A percentile compares a stretch with the other conserved stretches of the same genome.
Conservation (phyloP, 352 stramenopile genomes). For the Blastocystis sp. region DNA sequence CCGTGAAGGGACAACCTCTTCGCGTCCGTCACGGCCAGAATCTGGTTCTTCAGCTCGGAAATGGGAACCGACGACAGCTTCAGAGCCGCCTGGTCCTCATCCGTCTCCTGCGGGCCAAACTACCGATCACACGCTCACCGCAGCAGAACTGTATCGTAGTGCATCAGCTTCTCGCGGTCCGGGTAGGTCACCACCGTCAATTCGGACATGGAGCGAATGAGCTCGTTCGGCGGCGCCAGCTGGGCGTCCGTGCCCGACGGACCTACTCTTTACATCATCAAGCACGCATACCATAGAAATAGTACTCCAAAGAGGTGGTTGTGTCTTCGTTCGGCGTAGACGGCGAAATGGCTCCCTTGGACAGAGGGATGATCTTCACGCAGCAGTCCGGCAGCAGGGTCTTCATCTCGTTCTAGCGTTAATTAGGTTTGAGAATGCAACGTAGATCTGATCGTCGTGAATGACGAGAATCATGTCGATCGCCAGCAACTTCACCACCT, state of each 20-base stretch:
- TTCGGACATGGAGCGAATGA: slow-evolving; percentile 28
- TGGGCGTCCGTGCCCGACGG: neutral
- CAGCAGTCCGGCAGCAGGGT: neutral
- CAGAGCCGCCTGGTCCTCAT: slow-evolving; percentile 8
- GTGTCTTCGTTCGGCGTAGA: neutral
- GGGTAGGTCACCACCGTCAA: slow-evolving; percentile 30
- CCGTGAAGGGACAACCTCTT: neutral
- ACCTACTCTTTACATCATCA: neutral
- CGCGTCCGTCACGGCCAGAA: slow-evolving; percentile 52
- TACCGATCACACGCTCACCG: neutral
- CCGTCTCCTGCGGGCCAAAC: slow-evolving; percentile 30
- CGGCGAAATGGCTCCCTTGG: neutral
- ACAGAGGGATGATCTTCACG: slow-evolving; percentile 34
- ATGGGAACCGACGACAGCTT: neutral
- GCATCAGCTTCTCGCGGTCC: slow-evolving; percentile 5
- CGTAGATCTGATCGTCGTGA: slow-evolving; percentile 40
- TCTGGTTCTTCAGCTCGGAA: slow-evolving; percentile 43
- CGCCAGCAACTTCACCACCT: slow-evolving; percentile 33
- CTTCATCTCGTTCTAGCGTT: slow-evolving; percentile 8
- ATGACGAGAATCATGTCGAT: slow-evolving; percentile 52
- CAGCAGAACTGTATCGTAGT: slow-evolving; percentile 31
- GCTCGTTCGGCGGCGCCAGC: slow-evolving; percentile 22
- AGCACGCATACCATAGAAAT: slow-evolving; percentile 23
- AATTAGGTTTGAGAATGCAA: neutral
- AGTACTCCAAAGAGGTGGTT: slow-evolving; percentile 37